Evolutionary conservation across 768 basidiomycete species (phyloP), one percentile per base, ranked within the genome.

Genomic region (Rubroboletus satanas): DNA sequence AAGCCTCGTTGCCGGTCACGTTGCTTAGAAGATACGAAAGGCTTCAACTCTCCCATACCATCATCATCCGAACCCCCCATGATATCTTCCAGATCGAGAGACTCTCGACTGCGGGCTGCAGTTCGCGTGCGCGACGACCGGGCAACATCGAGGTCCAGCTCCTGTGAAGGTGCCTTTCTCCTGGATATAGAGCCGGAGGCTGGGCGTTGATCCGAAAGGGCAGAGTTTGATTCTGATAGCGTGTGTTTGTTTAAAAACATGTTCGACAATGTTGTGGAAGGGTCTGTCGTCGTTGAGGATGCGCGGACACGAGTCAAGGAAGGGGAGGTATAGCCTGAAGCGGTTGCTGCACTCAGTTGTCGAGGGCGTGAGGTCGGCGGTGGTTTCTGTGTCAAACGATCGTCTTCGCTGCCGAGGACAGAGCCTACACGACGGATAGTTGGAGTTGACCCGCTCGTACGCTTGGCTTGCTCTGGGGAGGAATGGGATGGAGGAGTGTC

Each of bases 1-100:
- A 83, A 58, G 42, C 69, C 69, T 32, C 59, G 75, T 60, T 51
- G 74, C 45, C 54, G 68, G 53, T 56, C 60, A 49, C 57, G 61
- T 9, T 54, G 77, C 75, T 45, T 81, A 71, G 58, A 82, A 66
- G 69, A 83, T 79, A 43, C 21, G 54, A 57, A 17, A 64, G 64
- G 38, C 51, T 57, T 61, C 52, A 61, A 46, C 42, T 70, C 35
- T 63, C 55, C 58, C 52, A 68, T 37, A 21, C 75, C 75, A 21
- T 88, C 87, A 23, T 82, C 82, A 57, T 87, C 88, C 7, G 82
- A 87, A 23, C 77, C 83, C 38, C 76, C 81, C 84, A 89, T 84
- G 23, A 90, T 67, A 54, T 88, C 87, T 63, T 92, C 89, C 57
- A 90, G 63, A 67, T 90, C 85, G 56, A 90, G 59, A 2, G 87